phyloP scores from a whole-genome alignment of 2,329 filamentous ascomycete species.

The Apiospora koreana region DNA sequence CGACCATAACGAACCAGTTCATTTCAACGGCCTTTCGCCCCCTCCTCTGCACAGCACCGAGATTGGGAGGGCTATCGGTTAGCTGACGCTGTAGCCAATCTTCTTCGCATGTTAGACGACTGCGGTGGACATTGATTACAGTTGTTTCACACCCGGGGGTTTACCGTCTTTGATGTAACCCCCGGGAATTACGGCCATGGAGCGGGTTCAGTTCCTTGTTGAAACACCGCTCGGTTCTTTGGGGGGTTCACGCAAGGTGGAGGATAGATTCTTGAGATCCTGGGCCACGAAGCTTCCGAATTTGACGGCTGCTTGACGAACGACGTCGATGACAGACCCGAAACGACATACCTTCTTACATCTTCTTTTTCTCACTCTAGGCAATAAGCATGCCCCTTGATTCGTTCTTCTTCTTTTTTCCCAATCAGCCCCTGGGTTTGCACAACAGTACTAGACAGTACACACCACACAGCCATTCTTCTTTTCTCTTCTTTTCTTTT shows the following conservation, averaged over 20 bases:
- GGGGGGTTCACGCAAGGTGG: too few relatives aligned
- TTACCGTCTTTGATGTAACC: background rate
- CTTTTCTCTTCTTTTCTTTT: background rate
- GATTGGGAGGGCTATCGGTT: constrained; percentile 59
- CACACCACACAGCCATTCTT: background rate
- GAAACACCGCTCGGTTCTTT: background rate
- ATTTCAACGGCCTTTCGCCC: constrained; percentile 48
- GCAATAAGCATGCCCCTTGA: background rate
- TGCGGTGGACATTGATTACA: background rate
- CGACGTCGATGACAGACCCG: background rate
- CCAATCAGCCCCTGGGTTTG: background rate
- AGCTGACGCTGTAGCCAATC: constrained; percentile 20
- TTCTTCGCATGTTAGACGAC: background rate
- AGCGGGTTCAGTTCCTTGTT: background rate
- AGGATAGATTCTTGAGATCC: background rate
- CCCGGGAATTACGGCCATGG: background rate
- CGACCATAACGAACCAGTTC: constrained; percentile 37
- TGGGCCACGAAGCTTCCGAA: background rate
- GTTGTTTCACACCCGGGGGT: background rate
- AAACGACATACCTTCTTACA: background rate
- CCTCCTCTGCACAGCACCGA: constrained; percentile 46
- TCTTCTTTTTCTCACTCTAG: background rate
- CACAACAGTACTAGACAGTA: background rate
- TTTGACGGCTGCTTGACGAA: background rate
- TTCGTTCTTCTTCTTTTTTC: background rate